phyloP scores from a whole-genome alignment of 2,329 filamentous ascomycete genomes.

The Penicillium italicum region DNA sequence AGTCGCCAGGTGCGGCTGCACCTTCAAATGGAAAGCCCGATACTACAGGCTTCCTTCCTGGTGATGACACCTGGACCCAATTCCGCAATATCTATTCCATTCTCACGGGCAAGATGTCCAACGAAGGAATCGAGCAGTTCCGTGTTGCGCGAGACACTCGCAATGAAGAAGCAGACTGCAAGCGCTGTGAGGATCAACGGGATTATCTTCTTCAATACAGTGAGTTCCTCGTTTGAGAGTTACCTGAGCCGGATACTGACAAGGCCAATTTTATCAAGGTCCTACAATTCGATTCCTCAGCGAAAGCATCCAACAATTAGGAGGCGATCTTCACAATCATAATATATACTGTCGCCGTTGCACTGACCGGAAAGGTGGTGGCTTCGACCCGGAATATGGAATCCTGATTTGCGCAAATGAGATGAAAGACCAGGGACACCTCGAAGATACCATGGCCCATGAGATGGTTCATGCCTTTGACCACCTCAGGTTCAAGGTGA shows the following conservation, averaged over 20 bases:
- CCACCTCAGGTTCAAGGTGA: conserved; percentile 83
- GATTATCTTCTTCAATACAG: conserved; percentile 80
- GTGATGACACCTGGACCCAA: conserved; percentile 46
- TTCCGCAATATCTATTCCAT: conserved; percentile 88
- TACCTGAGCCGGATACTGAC: conserved; percentile 2
- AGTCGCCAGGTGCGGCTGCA: conserved; percentile 20
- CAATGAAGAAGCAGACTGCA: conserved; percentile 75
- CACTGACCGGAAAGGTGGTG: conserved; percentile 67
- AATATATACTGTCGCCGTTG: conserved; percentile 85
- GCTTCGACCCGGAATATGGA: conserved; percentile 81
- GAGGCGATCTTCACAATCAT: conserved; percentile 66
- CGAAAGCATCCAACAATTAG: conserved; percentile 74
- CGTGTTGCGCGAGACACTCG: conserved; percentile 70
- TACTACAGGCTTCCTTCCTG: conserved; percentile 37
- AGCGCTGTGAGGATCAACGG: conserved; percentile 73
- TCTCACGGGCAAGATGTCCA: conserved; percentile 68
- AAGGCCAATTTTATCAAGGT: conserved; percentile 37
- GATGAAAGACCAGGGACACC: conserved; percentile 70
- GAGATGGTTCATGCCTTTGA: conserved; percentile 99
- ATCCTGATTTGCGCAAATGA: conserved; percentile 93
- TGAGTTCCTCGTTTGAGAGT: conserved; percentile 23
- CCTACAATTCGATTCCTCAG: conserved; percentile 84
- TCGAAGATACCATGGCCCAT: conserved; percentile 92
- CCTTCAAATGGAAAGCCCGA: conserved; percentile 24
- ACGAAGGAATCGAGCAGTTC: conserved; percentile 69